Evolutionary conservation across 768 basidiomycete genomes (phyloP).

Genomic region (Russula sp.): DNA sequence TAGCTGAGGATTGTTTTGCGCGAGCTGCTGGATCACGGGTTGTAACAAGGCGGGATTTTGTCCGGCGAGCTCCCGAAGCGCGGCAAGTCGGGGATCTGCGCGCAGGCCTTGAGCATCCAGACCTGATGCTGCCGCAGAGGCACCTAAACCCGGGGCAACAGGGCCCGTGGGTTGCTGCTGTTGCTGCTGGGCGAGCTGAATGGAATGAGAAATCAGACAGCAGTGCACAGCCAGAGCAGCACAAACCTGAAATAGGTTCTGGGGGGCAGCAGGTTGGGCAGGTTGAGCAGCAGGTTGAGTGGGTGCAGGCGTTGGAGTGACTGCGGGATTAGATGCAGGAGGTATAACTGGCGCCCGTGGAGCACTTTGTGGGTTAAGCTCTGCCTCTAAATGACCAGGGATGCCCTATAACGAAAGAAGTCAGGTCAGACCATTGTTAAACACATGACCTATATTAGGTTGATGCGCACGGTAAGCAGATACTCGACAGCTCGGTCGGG

Average conservation of each 20-base stretch:
- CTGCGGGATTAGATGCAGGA: slow-evolving; percentile 33
- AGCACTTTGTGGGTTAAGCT: slow-evolving; percentile 40
- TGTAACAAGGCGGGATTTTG: slow-evolving; percentile 80
- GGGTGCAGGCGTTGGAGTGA: slow-evolving; percentile 38
- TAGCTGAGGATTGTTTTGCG: slow-evolving; percentile 67
- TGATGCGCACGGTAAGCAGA: slow-evolving; percentile 72
- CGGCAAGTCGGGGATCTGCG: slow-evolving; percentile 62
- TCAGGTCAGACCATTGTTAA: slow-evolving; percentile 20
- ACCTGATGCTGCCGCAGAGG: slow-evolving; percentile 35
- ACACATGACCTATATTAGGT: neutral
- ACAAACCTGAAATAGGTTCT: slow-evolving; percentile 83
- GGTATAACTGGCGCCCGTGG: slow-evolving; percentile 33
- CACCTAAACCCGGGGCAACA: slow-evolving; percentile 34
- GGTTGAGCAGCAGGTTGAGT: slow-evolving; percentile 38
- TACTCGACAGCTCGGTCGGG: slow-evolving; percentile 99
- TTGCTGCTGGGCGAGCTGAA: slow-evolving; percentile 70
- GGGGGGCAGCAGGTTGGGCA: slow-evolving; percentile 47
- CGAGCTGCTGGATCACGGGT: slow-evolving; percentile 80
- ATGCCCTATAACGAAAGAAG: slow-evolving; percentile 57
- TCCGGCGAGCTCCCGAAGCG: slow-evolving; percentile 66
- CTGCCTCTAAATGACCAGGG: slow-evolving; percentile 62
- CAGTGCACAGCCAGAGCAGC: neutral
- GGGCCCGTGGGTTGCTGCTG: slow-evolving; percentile 41
- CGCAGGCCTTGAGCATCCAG: slow-evolving; percentile 48
- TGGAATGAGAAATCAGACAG: slow-evolving; percentile 1